Conservation (phyloP, 768 basidiomycete genomes). For the Mycena pura region DNA sequence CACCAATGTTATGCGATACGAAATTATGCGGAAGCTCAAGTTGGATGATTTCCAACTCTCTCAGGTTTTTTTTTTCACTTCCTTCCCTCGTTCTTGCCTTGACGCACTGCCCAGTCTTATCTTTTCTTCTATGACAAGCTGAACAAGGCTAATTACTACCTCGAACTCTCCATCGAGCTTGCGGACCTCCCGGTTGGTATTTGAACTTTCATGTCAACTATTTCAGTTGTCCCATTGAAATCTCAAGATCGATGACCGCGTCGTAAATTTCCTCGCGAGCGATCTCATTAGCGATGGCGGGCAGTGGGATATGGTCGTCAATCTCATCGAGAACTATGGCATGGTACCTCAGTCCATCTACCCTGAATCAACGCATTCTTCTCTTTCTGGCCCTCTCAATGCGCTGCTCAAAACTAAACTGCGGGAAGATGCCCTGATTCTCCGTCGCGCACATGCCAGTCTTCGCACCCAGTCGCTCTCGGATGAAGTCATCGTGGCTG, state of each 20-base stretch:
- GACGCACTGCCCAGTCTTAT: constrained; percentile 61
- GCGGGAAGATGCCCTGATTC: constrained; percentile 86
- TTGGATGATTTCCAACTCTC: constrained; percentile 91
- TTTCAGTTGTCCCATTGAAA: not conserved
- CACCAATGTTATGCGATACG: constrained; percentile 84
- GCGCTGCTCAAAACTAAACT: constrained; percentile 86
- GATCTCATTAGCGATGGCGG: constrained; percentile 92
- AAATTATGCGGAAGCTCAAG: constrained; percentile 84
- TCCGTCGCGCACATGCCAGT: constrained; percentile 67
- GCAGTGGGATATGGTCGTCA: constrained; percentile 92
- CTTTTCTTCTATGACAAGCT: constrained; percentile 98
- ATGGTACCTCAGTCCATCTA: constrained; percentile 83
- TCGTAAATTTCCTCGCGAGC: constrained; percentile 75
- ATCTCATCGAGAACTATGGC: constrained; percentile 74
- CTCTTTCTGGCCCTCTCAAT: constrained; percentile 75
- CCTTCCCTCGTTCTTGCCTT: not conserved
- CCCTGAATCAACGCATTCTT: constrained; percentile 87
- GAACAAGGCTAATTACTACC: constrained; percentile 92
- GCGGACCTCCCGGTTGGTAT: constrained; percentile 77
- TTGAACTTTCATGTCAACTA: too few species aligned
- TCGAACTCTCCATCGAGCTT: constrained; percentile 86
- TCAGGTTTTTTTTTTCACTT: constrained; percentile 56
- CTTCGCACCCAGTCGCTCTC: constrained; percentile 57
- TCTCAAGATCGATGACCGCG: constrained; percentile 70
- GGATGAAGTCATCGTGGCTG: constrained; percentile 52